Evolutionary conservation across 345 rosid genomes (phyloP).

Genomic region (Eutrema japonicum): DNA sequence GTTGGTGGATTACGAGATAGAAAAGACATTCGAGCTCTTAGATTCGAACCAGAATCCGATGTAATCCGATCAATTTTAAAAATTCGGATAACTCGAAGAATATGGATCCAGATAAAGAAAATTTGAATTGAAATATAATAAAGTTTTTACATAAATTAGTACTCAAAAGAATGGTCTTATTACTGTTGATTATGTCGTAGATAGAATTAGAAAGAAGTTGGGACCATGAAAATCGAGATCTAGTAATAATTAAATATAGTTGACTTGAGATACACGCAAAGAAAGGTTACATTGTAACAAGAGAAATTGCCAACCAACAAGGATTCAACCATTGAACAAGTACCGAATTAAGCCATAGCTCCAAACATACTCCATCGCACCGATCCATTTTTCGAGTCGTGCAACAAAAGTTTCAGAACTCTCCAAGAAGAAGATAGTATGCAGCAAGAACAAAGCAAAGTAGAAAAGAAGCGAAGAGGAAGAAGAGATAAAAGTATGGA

Average conservation of each 20-base stretch:
- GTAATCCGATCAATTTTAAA: too few species aligned
- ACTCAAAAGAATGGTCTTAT: neutral
- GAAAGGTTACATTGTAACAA: neutral
- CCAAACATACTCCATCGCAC: neutral
- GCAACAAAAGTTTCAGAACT: conserved; percentile 12
- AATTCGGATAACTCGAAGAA: too few species aligned
- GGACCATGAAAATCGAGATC: neutral
- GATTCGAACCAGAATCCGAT: too few species aligned
- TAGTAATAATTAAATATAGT: neutral
- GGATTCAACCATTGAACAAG: neutral
- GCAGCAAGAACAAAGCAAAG: conserved; percentile 20
- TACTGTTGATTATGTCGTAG: neutral
- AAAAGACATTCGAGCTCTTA: too few species aligned
- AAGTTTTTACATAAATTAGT: neutral
- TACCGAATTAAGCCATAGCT: neutral
- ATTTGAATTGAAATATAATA: neutral
- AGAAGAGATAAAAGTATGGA: conserved; percentile 30
- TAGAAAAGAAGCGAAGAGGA: conserved; percentile 23
- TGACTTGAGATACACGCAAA: conserved; percentile 1
- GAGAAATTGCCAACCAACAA: neutral
- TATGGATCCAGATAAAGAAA: too few species aligned
- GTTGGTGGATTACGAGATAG: too few species aligned
- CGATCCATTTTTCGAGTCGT: conserved; percentile 1
- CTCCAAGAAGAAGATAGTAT: conserved; percentile 36
- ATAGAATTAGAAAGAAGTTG: neutral